These are phyloP conservation scores for sunflower (Helianthus annuus) DNA, from an alignment of 129 eudicot genomes.

Conservation along the genomic window DNA sequence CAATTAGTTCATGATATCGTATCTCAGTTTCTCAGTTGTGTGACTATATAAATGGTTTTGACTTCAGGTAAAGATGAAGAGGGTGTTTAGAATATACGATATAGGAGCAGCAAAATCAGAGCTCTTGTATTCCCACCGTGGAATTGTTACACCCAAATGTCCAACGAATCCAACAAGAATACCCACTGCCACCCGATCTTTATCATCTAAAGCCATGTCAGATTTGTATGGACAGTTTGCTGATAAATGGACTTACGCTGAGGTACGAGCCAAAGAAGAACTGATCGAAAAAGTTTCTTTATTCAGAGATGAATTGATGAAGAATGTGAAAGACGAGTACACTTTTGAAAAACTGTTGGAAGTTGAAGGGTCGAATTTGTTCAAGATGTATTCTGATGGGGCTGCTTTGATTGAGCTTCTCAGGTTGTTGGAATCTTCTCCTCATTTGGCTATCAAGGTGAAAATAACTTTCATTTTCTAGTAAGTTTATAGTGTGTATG, in stretches of 20 bases:
- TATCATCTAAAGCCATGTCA: slow-evolving; percentile 23
- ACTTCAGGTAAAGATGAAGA: slow-evolving; percentile 24
- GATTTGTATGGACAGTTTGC: slow-evolving; percentile 36
- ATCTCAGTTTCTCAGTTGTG: too few species aligned
- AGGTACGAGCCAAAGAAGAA: slow-evolving; percentile 31
- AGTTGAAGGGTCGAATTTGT: slow-evolving; percentile 56
- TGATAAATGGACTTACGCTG: slow-evolving; percentile 38
- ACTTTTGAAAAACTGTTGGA: slow-evolving; percentile 46
- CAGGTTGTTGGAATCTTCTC: slow-evolving; percentile 39
- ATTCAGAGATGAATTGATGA: slow-evolving; percentile 51
- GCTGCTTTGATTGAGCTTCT: slow-evolving; percentile 68
- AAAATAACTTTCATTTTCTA: not conserved
- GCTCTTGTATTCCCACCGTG: not conserved
- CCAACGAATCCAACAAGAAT: slow-evolving; percentile 12
- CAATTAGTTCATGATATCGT: too few species aligned
- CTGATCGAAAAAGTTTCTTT: slow-evolving; percentile 40
- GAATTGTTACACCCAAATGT: slow-evolving; percentile 19
- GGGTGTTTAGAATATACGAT: slow-evolving; percentile 26
- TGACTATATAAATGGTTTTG: too few species aligned
- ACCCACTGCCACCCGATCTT: slow-evolving; percentile 14
- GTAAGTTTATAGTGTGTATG: not conserved
- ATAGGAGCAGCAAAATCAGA: slow-evolving; percentile 12
- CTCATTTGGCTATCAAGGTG: slow-evolving; percentile 61
- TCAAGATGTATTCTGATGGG: slow-evolving; percentile 52
- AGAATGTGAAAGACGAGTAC: slow-evolving; percentile 28